Conservation (phyloP, 371 early-diverging fungal species). For the Sporodiniella umbellata region DNA sequence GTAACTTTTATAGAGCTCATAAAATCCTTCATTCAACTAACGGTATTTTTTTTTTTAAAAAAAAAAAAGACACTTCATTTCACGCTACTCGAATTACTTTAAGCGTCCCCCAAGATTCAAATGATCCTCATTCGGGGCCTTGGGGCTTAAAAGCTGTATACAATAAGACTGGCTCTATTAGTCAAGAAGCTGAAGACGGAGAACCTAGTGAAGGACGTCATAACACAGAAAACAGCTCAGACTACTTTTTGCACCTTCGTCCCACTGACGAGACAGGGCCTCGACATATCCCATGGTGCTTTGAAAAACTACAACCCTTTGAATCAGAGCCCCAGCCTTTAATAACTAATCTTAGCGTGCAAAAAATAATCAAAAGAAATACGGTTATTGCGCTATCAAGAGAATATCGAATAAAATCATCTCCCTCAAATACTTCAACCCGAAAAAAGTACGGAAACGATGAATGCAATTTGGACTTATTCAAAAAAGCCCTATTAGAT, state of each 20-base stretch:
- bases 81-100: slow-evolving; percentile 41
- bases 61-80: slow-evolving; percentile 22
- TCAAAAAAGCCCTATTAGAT: slow-evolving; percentile 37
- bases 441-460: slow-evolving; percentile 15
- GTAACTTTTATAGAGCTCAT: not conserved
- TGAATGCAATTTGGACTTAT: slow-evolving; percentile 24
- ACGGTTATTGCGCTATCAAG: slow-evolving; percentile 51
- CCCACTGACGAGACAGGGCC: slow-evolving; percentile 17
- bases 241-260: slow-evolving; percentile 36
- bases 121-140: slow-evolving; percentile 42
- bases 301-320: slow-evolving; percentile 51
- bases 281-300: slow-evolving; percentile 37
- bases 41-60: too few species aligned
- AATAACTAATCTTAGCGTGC: slow-evolving; percentile 47
- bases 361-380: slow-evolving; percentile 47
- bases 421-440: not conserved
- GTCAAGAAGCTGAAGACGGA: slow-evolving; percentile 10
- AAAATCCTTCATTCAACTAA: not conserved
- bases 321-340: slow-evolving; percentile 59
- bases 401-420: slow-evolving; percentile 45
- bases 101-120: slow-evolving; percentile 48
- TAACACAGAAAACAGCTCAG: slow-evolving; percentile 7
- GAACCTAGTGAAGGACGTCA: slow-evolving; percentile 7
- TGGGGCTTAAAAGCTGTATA: slow-evolving; percentile 53
- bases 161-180: slow-evolving; percentile 25